Evolutionary conservation across 805 yeast species (phyloP).

Genomic region (Vanderwaltozyma polyspora): DNA sequence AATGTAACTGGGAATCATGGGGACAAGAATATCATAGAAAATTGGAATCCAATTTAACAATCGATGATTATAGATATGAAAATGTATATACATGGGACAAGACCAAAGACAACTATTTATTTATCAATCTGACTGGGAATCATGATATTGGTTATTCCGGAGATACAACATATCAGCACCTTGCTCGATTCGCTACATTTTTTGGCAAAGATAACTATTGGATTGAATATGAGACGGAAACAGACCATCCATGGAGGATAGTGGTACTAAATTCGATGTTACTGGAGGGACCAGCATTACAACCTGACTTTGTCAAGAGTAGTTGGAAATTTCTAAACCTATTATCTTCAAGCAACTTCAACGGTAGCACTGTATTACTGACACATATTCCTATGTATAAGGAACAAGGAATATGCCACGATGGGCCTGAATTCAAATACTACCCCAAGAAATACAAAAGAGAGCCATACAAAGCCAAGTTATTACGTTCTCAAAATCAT

Average conservation of each 20-base stretch:
- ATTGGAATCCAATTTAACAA: slow-evolving; percentile 3
- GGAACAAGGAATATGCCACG: slow-evolving; percentile 69
- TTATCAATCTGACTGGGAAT: slow-evolving; percentile 83
- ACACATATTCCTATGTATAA: slow-evolving; percentile 90
- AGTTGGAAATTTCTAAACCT: slow-evolving; percentile 67
- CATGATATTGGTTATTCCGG: slow-evolving; percentile 96
- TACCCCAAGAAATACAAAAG: slow-evolving; percentile 42
- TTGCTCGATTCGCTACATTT: slow-evolving; percentile 59
- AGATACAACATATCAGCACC: slow-evolving; percentile 85
- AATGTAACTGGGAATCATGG: slow-evolving; percentile 20
- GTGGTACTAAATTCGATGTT: slow-evolving; percentile 76
- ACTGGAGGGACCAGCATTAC: slow-evolving; percentile 82
- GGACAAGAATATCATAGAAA: slow-evolving; percentile 17
- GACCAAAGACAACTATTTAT: slow-evolving; percentile 43
- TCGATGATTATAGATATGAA: slow-evolving; percentile 39
- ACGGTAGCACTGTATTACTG: slow-evolving; percentile 70
- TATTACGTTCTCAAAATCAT: slow-evolving; percentile 78
- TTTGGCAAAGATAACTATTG: slow-evolving; percentile 85
- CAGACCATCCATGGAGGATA: slow-evolving; percentile 69
- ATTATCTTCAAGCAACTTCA: slow-evolving; percentile 42
- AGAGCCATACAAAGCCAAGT: slow-evolving; percentile 60
- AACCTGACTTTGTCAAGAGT: slow-evolving; percentile 52
- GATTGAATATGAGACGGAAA: slow-evolving; percentile 53
- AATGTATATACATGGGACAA: slow-evolving; percentile 59
- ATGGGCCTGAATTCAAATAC: slow-evolving; percentile 66